Evolutionary conservation across 768 basidiomycete species (phyloP).

Genomic region (Phylloporus sp.): DNA sequence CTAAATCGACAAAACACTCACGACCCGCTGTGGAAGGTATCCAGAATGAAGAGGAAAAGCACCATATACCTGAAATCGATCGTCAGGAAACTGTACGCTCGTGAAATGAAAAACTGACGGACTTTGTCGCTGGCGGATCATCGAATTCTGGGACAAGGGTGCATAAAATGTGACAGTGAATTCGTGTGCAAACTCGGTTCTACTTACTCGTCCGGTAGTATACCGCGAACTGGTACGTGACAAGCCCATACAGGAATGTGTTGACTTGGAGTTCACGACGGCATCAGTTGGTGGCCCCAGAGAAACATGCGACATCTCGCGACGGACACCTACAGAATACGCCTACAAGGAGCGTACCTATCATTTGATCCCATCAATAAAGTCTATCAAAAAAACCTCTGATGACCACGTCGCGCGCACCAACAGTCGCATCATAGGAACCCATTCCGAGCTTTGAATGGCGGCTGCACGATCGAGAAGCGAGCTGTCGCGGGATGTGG

Average conservation of each 20-base stretch:
- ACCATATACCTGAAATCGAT: conserved; percentile 11
- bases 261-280: conserved; percentile 13
- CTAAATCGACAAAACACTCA: background rate
- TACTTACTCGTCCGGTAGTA: conserved; percentile 29
- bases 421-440: background rate
- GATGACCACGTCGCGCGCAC: background rate
- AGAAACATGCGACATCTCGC: background rate
- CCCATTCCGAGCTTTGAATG: background rate
- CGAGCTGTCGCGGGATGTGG: no score
- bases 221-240: conserved; percentile 38
- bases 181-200: no score
- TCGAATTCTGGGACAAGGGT: conserved; percentile 16
- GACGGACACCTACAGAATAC: conserved; percentile 18
- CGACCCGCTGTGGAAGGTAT: conserved; percentile 19
- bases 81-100: background rate
- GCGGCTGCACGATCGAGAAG: no score
- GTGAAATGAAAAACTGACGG: background rate
- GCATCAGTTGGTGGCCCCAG: background rate
- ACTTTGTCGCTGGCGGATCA: conserved; percentile 12
- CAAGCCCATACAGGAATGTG: conserved; percentile 38
- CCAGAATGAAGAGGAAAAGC: conserved; percentile 15
- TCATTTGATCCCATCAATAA: background rate
- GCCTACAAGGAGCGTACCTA: conserved; percentile 18
- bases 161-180: no score
- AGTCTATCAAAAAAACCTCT: no score